phyloP scores from a whole-genome alignment of 2,329 filamentous ascomycete species.

The Clonostachys solani region DNA sequence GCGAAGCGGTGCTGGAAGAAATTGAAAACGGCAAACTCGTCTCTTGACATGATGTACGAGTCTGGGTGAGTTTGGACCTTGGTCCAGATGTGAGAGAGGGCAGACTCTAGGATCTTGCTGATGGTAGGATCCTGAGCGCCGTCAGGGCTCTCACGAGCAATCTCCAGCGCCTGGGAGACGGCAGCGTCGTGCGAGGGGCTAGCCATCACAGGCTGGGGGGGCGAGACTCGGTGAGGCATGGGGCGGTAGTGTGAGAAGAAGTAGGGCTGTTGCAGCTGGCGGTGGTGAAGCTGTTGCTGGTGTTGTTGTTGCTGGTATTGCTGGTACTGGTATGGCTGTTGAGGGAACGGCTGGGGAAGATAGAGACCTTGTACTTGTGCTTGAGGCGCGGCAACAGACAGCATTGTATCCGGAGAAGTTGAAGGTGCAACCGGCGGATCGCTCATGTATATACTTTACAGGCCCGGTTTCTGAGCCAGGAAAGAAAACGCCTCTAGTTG shows the following conservation, averaged over 20 bases:
- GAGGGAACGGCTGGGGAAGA: not conserved
- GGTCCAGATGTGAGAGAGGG: constrained; percentile 61
- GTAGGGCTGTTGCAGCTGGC: not conserved
- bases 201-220: constrained; percentile 1
- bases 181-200: constrained; percentile 23
- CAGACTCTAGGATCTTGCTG: constrained; percentile 60
- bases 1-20: constrained; percentile 69
- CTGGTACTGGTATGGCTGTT: not conserved
- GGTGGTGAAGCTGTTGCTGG: not conserved
- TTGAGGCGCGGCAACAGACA: not conserved
- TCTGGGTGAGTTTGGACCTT: constrained; percentile 61
- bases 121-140: constrained; percentile 60
- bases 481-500: too few relatives aligned
- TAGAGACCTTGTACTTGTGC: not conserved
- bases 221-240: constrained; percentile 2
- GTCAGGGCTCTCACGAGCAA: constrained; percentile 69
- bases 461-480: too few relatives aligned
- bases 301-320: not conserved
- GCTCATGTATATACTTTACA: not conserved
- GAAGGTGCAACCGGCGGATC: too few relatives aligned
- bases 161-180: constrained; percentile 67
- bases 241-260: not conserved
- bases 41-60: constrained; percentile 67
- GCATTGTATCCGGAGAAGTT: not conserved
- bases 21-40: constrained; percentile 86